phyloP scores from a whole-genome alignment of 2,329 filamentous ascomycete species.

The Trichoderma sp. region DNA sequence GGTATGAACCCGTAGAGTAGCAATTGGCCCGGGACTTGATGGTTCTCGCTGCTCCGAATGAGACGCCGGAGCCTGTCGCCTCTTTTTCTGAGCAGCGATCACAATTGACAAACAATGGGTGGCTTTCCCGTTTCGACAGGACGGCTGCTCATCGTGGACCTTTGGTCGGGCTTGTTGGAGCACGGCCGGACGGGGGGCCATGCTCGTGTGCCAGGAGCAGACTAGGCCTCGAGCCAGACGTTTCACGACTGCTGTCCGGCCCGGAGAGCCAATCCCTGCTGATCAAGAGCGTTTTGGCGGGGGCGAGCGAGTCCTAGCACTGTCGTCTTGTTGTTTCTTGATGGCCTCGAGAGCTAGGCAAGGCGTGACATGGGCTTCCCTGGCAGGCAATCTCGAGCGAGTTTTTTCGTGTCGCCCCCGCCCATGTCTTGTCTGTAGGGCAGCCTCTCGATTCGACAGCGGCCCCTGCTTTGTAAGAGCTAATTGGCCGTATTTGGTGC shows the following conservation, averaged over 20 bases:
- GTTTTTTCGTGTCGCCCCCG: slow-evolving; percentile 5
- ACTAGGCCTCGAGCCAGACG: slow-evolving; percentile 11
- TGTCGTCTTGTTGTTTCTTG: background rate
- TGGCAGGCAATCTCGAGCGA: slow-evolving; percentile 12
- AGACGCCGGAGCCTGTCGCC: background rate
- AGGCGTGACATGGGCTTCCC: background rate
- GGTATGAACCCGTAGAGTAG: background rate
- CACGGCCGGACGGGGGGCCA: background rate
- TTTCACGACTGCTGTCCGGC: slow-evolving; percentile 19
- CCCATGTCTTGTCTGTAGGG: background rate
- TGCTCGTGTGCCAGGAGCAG: slow-evolving; percentile 1
- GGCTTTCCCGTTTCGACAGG: slow-evolving; percentile 5
- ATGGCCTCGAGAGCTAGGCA: background rate
- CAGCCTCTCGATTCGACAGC: background rate
- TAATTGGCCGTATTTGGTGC: background rate
- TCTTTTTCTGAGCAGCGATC: slow-evolving; percentile 6
- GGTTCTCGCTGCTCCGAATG: background rate
- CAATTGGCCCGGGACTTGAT: background rate
- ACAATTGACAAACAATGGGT: background rate
- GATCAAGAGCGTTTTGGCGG: slow-evolving; percentile 14
- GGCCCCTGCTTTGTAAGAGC: background rate
- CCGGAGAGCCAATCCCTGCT: slow-evolving; percentile 16
- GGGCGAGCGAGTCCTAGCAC: background rate
- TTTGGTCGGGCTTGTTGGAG: background rate
- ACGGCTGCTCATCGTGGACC: background rate